Evolutionary conservation across 345 rosid species (phyloP).

Genomic region (Sisymbrium irio): DNA sequence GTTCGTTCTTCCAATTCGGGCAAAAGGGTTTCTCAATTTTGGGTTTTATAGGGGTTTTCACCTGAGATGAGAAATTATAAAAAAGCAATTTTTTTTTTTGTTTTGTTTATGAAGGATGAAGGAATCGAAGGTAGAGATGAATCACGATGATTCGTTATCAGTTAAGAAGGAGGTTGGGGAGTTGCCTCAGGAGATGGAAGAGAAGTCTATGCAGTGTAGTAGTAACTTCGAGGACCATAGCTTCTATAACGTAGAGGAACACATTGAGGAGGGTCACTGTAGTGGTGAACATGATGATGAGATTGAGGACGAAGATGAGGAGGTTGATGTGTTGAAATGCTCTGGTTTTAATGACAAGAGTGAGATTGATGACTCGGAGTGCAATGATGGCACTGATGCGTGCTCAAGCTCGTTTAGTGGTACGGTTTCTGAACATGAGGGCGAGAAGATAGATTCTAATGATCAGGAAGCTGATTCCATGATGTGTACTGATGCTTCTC

Average conservation of each 20-base stretch:
- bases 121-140: constrained; percentile 29
- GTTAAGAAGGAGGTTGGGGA: constrained; percentile 29
- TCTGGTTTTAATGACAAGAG: constrained; percentile 5
- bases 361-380: constrained; percentile 28
- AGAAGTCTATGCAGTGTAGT: constrained; percentile 33
- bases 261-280: constrained; percentile 17
- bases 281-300: neutral
- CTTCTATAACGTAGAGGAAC: constrained; percentile 29
- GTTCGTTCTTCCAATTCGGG: neutral
- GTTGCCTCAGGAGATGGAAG: constrained; percentile 31
- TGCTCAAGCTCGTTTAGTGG: constrained; percentile 74
- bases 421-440: constrained; percentile 46
- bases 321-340: constrained; percentile 53
- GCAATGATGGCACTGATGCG: constrained; percentile 55
- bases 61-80: too few species aligned
- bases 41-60: constrained; percentile 11
- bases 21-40: neutral
- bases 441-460: constrained; percentile 30
- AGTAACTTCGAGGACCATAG: constrained; percentile 45
- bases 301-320: constrained; percentile 32
- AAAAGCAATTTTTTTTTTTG: neutral
- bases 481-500: constrained; percentile 25
- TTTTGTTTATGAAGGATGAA: constrained; percentile 41
- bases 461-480: constrained; percentile 78
- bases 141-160: constrained; percentile 16